Conservation (phyloP, 768 basidiomycete genomes). For the Tremella fuciformis region DNA sequence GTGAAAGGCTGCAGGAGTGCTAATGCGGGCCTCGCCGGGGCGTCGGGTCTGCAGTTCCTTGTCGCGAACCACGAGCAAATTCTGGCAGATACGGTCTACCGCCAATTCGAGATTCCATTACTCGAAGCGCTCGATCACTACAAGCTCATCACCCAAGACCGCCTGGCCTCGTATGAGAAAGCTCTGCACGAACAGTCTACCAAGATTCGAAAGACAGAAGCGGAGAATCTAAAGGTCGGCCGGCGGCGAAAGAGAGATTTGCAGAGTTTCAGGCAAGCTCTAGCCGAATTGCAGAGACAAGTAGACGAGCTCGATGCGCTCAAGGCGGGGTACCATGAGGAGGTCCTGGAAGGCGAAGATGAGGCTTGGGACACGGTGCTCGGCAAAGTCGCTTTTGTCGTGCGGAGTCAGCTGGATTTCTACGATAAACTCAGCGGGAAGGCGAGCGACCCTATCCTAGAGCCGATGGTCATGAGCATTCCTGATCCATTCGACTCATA, state of each 20-base stretch:
- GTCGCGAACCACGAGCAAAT: constrained; percentile 91
- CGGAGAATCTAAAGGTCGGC: constrained; percentile 68
- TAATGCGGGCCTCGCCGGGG: constrained; percentile 71
- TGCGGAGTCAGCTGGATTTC: constrained; percentile 86
- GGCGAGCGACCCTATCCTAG: constrained; percentile 74
- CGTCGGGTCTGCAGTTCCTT: constrained; percentile 83
- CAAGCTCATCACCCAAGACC: constrained; percentile 58
- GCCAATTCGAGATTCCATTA: constrained; percentile 83
- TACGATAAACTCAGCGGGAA: constrained; percentile 62
- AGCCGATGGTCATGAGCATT: constrained; percentile 82
- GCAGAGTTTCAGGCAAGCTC: constrained; percentile 79
- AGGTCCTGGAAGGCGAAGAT: constrained; percentile 87
- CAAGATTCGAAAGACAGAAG: constrained; percentile 79
- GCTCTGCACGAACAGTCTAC: constrained; percentile 77
- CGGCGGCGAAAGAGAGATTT: constrained; percentile 76
- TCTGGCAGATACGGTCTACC: constrained; percentile 78
- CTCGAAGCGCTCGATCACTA: constrained; percentile 81
- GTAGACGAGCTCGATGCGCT: constrained; percentile 87
- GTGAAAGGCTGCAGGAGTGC: constrained; percentile 51
- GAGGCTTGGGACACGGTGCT: constrained; percentile 87
- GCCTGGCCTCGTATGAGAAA: constrained; percentile 77
- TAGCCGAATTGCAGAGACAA: constrained; percentile 75
- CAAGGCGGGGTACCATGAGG: constrained; percentile 76
- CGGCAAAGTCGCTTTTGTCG: constrained; percentile 78
- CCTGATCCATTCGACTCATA: constrained; percentile 93